Base-by-base conservation (phyloP, 768 basidiomycete species). In the Mycena leptocephala region DNA sequence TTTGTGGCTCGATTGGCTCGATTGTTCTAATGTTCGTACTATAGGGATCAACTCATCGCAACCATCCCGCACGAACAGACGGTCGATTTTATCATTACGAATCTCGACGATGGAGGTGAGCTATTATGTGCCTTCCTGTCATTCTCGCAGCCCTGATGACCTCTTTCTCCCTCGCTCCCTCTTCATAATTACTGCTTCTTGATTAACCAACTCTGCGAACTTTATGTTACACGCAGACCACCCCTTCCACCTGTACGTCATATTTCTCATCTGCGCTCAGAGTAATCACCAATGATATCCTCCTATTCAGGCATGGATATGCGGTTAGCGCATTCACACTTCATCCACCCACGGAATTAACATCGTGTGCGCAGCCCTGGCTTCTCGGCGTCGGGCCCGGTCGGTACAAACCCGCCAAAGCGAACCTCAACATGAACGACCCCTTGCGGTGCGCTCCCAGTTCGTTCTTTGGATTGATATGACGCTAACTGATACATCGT, bases 31-130 rank as follows among this genome's bases (percentile, higher is more conserved):
- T 3, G 14, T 20, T 16, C 43, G 43, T 20, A 20, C 18, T 2
- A 22, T 14, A 77, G 78, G 9, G 78, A 78, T 43, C 78, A 78
- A 37, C 59, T 78, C 7, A 78, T 78, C 33, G 78, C 72, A 9
- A 59, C 35, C 20, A 10, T 76, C 5, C 30, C 22, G 20, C 32
- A 46, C 24, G 56, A 39, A 20, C 43, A 35, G 56, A 48, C 43
- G 8, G 66, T 78, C 6, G 78, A 78, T 26, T 72, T 76, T 46
- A 63, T 78, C 7, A 70, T 78, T 5, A 76, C 67, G 8, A 78
- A 78, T 56, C 43, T 78, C 18, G 78, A 78, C 16, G 78, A 78
- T 62, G 71, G 61, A 14, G 77, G 77, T 72, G 5, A 26, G 46
- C 48, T 10, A 5, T 5, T 18, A 13, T 37, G 7, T 63, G 3